Conservation (phyloP, 2,329 filamentous ascomycete species). For the Aspergillus glaucus region DNA sequence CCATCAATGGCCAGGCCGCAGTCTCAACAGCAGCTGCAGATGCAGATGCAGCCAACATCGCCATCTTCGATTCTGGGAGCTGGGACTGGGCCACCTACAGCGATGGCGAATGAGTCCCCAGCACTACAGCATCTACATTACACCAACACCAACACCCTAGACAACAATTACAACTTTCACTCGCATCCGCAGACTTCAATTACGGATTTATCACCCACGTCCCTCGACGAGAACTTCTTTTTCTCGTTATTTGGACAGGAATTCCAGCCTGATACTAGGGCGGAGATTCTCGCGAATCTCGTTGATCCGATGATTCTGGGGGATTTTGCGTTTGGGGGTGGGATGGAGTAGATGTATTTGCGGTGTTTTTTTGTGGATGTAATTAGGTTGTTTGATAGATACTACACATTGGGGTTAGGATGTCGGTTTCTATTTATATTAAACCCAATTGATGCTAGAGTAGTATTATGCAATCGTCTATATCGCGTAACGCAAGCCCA, state of each 20-base stretch:
- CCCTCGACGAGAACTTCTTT: conserved; percentile 11
- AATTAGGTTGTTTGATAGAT: too few species aligned
- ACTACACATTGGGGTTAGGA: too few species aligned
- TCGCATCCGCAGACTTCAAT: not conserved
- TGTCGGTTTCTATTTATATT: too few species aligned
- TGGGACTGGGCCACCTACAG: not conserved
- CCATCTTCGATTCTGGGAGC: not conserved
- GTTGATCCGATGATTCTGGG: conserved; percentile 17
- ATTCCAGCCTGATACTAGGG: conserved; percentile 10
- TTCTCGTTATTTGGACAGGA: conserved; percentile 14
- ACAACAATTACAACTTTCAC: conserved; percentile 1
- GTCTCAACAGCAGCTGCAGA: too few species aligned
- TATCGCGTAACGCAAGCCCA: too few species aligned
- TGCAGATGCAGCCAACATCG: not conserved
- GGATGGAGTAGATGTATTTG: not conserved
- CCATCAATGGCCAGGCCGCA: not conserved
- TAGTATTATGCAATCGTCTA: too few species aligned
- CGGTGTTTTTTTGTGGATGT: too few species aligned
- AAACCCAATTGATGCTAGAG: too few species aligned
- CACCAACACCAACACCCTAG: not conserved
- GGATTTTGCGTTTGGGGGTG: conserved; percentile 17
- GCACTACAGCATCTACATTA: not conserved
- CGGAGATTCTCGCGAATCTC: conserved; percentile 18
- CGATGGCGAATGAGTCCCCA: not conserved
- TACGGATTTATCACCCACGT: not conserved